Percentiles rank a stretch among this genome's conserved stretches.
These are phyloP conservation scores for Isabelozyma rhagii DNA, from an alignment of 805 yeast species.

Conservation along the genomic window DNA sequence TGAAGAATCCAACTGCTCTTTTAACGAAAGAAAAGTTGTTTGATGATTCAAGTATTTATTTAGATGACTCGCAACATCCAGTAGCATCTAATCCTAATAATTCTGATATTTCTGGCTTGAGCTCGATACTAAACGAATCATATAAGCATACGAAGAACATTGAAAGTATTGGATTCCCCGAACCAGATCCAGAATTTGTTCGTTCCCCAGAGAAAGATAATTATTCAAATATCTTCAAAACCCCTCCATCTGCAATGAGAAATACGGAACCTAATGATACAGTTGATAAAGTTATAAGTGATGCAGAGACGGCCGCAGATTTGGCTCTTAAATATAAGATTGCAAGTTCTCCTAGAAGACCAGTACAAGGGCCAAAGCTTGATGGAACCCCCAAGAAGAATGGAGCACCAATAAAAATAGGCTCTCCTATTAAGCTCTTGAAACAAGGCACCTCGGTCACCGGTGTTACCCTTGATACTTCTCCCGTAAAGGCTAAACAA, in stretches of 20 bases:
- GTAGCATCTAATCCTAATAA: neutral
- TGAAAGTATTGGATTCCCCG: constrained; percentile 20
- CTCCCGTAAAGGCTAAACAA: constrained; percentile 1
- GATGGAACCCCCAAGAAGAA: constrained; percentile 7
- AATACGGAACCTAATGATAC: neutral
- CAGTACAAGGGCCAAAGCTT: neutral
- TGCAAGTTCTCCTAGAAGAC: neutral
- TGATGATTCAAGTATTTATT: constrained; percentile 18
- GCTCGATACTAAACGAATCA: neutral
- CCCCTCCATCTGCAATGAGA: constrained; percentile 17
- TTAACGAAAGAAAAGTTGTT: constrained; percentile 26
- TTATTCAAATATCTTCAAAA: constrained; percentile 17
- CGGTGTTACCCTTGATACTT: constrained; percentile 12
- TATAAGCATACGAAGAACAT: neutral
- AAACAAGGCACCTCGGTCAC: constrained; percentile 28
- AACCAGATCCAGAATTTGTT: constrained; percentile 29
- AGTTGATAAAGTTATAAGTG: neutral
- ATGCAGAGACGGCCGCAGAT: constrained; percentile 2
- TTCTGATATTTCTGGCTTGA: neutral
- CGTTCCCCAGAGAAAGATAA: constrained; percentile 11
- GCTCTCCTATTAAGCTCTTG: constrained; percentile 35
- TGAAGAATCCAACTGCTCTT: constrained; percentile 26
- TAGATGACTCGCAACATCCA: constrained; percentile 3
- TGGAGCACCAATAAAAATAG: constrained; percentile 30
- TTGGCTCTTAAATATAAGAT: constrained; percentile 4